phyloP scores from a whole-genome alignment of 495 filamentous ascomycete genomes.

The Hypoxylon fragiforme region DNA sequence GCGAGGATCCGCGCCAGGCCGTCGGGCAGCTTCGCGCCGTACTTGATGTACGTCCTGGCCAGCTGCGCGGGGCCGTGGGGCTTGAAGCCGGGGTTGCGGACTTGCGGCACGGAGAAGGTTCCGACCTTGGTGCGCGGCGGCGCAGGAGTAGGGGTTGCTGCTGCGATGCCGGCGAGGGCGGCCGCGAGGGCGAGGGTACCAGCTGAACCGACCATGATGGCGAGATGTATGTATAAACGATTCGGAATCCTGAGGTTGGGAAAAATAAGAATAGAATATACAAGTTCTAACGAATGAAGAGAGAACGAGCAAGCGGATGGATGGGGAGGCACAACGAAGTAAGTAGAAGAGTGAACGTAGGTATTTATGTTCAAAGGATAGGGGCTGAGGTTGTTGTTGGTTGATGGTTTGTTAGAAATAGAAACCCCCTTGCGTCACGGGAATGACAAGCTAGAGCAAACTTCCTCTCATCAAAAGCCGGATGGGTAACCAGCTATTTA shows the following conservation, averaged over 20 bases:
- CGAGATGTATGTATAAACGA: no score
- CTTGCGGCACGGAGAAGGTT: conserved; percentile 33
- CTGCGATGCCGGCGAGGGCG: conserved; percentile 26
- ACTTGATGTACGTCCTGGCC: conserved; percentile 61
- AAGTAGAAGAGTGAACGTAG: conserved; percentile 7
- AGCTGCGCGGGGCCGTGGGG: conserved; percentile 58
- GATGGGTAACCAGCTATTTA: conserved; percentile 19
- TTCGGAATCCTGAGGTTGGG: conserved; percentile 3
- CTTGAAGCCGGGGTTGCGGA: conserved; percentile 43
- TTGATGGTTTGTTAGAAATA: not conserved
- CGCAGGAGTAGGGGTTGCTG: conserved; percentile 27
- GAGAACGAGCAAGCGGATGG: conserved; percentile 9
- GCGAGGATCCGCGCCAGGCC: conserved; percentile 40
- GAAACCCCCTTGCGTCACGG: conserved; percentile 18
- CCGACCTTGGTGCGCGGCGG: conserved; percentile 20
- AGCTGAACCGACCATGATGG: conserved; percentile 29
- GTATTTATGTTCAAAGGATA: conserved; percentile 15
- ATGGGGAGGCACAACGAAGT: conserved; percentile 20
- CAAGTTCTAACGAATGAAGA: conserved; percentile 7
- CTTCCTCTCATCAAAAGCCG: not conserved
- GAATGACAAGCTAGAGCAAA: conserved; percentile 15
- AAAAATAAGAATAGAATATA: conserved; percentile 17
- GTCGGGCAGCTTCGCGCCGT: conserved; percentile 46
- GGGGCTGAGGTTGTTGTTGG: conserved; percentile 1
- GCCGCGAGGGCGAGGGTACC: conserved; percentile 25